These are phyloP conservation scores for Trichophyton simii DNA, from an alignment of 2,329 filamentous ascomycete genomes.

Conservation along the genomic window DNA sequence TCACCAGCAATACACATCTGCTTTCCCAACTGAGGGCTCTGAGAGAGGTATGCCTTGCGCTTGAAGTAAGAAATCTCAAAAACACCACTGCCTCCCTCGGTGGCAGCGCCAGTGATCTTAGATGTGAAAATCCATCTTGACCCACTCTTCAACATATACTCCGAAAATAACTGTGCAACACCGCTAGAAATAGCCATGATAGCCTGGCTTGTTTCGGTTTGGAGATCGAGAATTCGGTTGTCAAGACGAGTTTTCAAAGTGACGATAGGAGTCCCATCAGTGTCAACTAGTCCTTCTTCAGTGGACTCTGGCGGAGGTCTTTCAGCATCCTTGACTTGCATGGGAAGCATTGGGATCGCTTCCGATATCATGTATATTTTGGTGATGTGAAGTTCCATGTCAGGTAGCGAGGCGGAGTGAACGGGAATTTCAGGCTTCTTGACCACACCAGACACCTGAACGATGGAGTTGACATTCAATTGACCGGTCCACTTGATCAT, in stretches of 20 bases:
- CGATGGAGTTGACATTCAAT: constrained; percentile 67
- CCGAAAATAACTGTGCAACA: constrained; percentile 57
- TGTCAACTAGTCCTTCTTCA: constrained; percentile 40
- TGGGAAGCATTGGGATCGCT: constrained; percentile 47
- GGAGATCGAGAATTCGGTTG: constrained; percentile 86
- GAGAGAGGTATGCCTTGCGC: constrained; percentile 57
- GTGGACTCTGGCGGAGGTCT: constrained; percentile 32
- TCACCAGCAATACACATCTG: constrained; percentile 55
- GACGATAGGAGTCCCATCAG: constrained; percentile 53
- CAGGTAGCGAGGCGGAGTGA: constrained; percentile 69
- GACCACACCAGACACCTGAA: constrained; percentile 67
- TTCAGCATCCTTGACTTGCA: constrained; percentile 46
- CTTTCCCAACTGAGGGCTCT: constrained; percentile 55
- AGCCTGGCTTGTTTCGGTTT: constrained; percentile 80
- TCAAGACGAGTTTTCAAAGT: constrained; percentile 74
- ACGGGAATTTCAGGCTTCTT: constrained; percentile 75
- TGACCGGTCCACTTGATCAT: constrained; percentile 88
- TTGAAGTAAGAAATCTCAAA: constrained; percentile 87
- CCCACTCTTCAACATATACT: constrained; percentile 61
- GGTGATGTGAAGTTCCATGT: constrained; percentile 75
- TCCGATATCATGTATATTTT: constrained; percentile 69
- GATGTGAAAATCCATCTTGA: constrained; percentile 83
- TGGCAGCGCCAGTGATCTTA: constrained; percentile 76
- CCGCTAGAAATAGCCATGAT: constrained; percentile 60
- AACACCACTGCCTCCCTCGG: constrained; percentile 85